A percentile compares a stretch with the other conserved stretches of the same genome.
Conservation (phyloP, 495 filamentous ascomycete genomes). For the Penicillium atrosanguineum region DNA sequence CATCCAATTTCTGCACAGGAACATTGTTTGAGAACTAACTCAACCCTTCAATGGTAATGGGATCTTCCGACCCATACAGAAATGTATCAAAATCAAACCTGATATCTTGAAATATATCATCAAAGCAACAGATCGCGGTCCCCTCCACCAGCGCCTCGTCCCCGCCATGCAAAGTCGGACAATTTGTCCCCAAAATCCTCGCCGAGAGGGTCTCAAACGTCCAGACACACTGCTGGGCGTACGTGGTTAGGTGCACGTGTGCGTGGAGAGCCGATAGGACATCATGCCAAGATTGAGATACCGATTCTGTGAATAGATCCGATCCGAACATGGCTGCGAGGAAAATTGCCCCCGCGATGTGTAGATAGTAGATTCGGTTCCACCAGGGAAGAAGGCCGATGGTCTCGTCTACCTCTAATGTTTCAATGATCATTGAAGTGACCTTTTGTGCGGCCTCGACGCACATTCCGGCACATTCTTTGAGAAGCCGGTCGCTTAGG, state of each 20-base stretch:
- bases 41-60: conserved; percentile 1
- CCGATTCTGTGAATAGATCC: conserved; percentile 20
- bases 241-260: conserved; percentile 17
- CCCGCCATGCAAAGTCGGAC: not conserved
- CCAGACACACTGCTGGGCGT: conserved; percentile 14
- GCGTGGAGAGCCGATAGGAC: conserved; percentile 12
- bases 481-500: conserved; percentile 18
- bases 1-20: too few relatives aligned
- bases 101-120: conserved; percentile 9
- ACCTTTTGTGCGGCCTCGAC: conserved; percentile 19
- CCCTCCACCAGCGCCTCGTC: not conserved
- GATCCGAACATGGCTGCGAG: conserved; percentile 21
- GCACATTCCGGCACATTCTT: conserved; percentile 19
- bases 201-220: too few relatives aligned
- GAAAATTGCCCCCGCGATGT: conserved; percentile 22
- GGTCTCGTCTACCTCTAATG: conserved; percentile 11
- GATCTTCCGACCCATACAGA: conserved; percentile 4
- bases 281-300: conserved; percentile 16
- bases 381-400: conserved; percentile 25
- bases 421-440: conserved; percentile 14
- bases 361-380: conserved; percentile 25
- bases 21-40: too few relatives aligned
- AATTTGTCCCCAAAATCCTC: conserved; percentile 3
- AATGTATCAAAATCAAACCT: conserved; percentile 10
- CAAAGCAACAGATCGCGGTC: not conserved